Conservation (phyloP, 306 rosid species). For the Arachis hypogaea region DNA sequence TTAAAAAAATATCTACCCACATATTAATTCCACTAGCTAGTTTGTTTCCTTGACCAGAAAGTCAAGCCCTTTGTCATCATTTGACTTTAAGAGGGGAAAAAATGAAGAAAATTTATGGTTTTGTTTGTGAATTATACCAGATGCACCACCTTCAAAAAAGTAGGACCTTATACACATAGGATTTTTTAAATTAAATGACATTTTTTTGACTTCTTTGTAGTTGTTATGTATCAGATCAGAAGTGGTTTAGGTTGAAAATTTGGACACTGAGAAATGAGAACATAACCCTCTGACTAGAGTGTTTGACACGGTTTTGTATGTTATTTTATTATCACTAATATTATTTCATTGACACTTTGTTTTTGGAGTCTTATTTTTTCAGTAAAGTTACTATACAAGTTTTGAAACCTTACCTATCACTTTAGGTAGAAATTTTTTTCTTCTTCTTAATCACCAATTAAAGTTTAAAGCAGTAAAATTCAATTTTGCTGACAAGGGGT, state of each 20-base stretch:
- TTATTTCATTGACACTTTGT: not conserved
- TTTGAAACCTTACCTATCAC: not conserved
- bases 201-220: slow-evolving; percentile 25
- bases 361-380: not conserved
- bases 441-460: not conserved
- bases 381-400: not conserved
- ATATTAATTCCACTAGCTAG: not conserved
- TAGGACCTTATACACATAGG: not conserved
- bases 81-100: slow-evolving; percentile 28
- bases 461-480: slow-evolving; percentile 11
- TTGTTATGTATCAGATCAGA: slow-evolving; percentile 31
- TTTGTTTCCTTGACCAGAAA: slow-evolving; percentile 41
- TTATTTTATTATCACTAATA: not conserved
- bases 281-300: slow-evolving; percentile 23
- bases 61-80: slow-evolving; percentile 33
- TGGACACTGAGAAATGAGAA: slow-evolving; percentile 22
- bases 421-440: slow-evolving; percentile 1
- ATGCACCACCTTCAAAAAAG: not conserved
- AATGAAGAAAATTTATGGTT: slow-evolving; percentile 15
- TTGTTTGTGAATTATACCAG: slow-evolving; percentile 24
- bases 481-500: slow-evolving; percentile 29
- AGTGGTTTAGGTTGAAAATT: slow-evolving; percentile 37
- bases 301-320: slow-evolving; percentile 45
- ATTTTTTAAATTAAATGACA: not conserved
- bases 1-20: too few species aligned